These are phyloP conservation scores for Plasmodium cynomolgi DNA, from an alignment of 169 alveolate species.

Conservation along the genomic window DNA sequence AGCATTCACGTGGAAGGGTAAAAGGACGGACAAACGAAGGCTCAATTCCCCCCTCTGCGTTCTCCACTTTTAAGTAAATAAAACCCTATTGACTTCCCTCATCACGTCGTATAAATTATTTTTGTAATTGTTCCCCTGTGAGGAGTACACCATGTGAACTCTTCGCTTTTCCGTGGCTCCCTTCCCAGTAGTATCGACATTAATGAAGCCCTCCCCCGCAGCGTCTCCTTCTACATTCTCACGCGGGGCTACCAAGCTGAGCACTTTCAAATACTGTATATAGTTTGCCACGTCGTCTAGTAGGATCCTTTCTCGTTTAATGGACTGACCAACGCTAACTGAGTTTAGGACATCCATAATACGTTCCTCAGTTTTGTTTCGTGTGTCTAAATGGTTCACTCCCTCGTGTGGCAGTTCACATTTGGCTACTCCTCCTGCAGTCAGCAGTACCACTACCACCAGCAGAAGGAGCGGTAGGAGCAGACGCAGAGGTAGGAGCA, in stretches of 20 bases:
- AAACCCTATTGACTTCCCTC: not conserved
- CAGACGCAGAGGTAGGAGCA: not conserved
- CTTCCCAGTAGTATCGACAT: conserved; percentile 16
- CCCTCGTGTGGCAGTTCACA: not conserved
- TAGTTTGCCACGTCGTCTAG: conserved; percentile 19
- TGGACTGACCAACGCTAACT: not conserved
- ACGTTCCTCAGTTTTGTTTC: not conserved
- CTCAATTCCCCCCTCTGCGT: not conserved
- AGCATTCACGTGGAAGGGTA: not conserved
- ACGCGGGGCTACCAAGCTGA: conserved; percentile 4
- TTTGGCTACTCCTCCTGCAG: not conserved
- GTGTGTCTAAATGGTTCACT: not conserved
- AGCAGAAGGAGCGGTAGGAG: not conserved
- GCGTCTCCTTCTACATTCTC: conserved; percentile 7
- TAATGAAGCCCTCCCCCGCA: conserved; percentile 12
- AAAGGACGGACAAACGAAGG: not conserved
- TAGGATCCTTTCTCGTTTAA: conserved; percentile 21
- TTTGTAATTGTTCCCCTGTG: conserved; percentile 16
- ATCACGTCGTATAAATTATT: conserved; percentile 49
- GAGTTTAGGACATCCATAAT: conserved; percentile 39
- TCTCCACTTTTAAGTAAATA: not conserved
- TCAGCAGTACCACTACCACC: not conserved
- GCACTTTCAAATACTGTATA: conserved; percentile 22
- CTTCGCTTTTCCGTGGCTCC: not conserved
- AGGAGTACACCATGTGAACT: conserved; percentile 7